Base-by-base conservation (phyloP, 352 stramenopile species). In the Globisporangium iwayamae region DNA sequence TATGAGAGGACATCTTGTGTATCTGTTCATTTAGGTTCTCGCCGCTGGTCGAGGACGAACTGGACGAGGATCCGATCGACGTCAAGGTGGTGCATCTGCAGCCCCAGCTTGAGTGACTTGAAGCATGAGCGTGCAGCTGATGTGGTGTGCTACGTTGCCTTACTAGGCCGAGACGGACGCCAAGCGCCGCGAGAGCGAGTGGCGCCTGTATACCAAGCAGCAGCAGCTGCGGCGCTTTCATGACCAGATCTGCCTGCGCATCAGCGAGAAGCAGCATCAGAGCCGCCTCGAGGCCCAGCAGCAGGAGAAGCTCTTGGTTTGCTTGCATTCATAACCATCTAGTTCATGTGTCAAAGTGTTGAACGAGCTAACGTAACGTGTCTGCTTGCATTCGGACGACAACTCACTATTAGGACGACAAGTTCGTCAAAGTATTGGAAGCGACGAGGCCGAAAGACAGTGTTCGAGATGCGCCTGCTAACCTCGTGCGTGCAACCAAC, bases 151-250 rank as follows among this genome's bases (percentile, higher is more conserved):
- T 25, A n/a, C 56, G 25, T 38, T 62, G 5, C 2, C 50, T 47
- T 9, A 20, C 11, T 39, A 85, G 76, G 50, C 50, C n/a, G 72
- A 79, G 39, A 72, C 74, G 13, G 71, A 80, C 54, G 67, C 62
- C 1, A 73, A 72, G 65, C 74, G 74, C 18, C 53, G 68, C 3
- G 72, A 79, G 45, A 74, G 67, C 10, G 62, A 74, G 65, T 48
- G 57, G 30, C 78, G 79, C 1, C 41, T 81, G 25, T 69, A 48
- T 20, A n/a, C 54, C 3, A 75, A 82, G 50, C 73, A 75, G 14
- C 71, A 74, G 48, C 61, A 86, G 43, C 61, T 91, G 47, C 77
- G 74, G 32, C 70, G 72, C 25, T 91, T 91, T 56, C 80, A 85
- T 50, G 74, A 78, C 14, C 78, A 87, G 56, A 83, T 85, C 25